These are phyloP conservation scores for Rhynchospora pubera DNA, from an alignment of 176 grass and related monocot species.

Conservation along the genomic window DNA sequence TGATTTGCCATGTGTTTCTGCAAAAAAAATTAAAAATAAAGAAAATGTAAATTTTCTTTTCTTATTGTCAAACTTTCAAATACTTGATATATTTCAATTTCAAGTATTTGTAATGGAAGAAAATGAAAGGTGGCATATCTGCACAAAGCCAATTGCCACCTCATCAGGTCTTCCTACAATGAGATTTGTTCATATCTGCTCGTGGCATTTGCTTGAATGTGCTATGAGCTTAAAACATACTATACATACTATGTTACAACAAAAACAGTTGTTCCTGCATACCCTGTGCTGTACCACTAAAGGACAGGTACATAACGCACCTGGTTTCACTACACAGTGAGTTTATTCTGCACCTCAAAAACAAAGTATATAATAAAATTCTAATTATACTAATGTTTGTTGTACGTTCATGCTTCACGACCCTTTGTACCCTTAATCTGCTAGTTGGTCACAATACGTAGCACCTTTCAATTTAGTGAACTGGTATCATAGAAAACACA, in stretches of 20 bases:
- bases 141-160: neutral
- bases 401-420: too few relatives aligned
- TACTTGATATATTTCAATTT: neutral
- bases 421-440: too few relatives aligned
- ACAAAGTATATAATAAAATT: neutral
- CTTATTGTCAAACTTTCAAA: neutral
- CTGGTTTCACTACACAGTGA: neutral
- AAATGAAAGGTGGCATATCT: conserved; percentile 6
- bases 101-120: neutral
- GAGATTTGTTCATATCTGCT: neutral
- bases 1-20: neutral
- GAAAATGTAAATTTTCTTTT: neutral
- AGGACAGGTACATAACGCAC: neutral
- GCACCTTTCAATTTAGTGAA: neutral
- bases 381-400: too few relatives aligned
- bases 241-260: neutral
- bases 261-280: neutral
- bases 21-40: neutral
- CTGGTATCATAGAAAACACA: neutral
- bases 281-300: neutral
- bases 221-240: neutral
- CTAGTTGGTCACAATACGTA: neutral
- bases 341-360: neutral
- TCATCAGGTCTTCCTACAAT: conserved; percentile 9
- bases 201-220: neutral